phyloP scores from a whole-genome alignment of 495 filamentous ascomycete genomes.

The Usnea hakonensis region DNA sequence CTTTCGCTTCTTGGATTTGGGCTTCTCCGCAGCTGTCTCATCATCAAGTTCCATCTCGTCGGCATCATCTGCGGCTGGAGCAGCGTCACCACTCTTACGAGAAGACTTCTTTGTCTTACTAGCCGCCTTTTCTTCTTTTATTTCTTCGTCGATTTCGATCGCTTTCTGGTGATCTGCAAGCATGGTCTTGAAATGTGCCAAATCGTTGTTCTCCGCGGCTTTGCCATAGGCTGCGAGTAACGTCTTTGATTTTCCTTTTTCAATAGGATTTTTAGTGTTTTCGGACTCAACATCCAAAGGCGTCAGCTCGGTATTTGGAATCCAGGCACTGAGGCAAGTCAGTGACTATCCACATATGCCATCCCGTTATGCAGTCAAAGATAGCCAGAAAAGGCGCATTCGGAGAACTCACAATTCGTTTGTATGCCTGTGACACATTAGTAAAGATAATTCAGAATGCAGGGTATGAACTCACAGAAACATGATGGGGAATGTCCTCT shows the following conservation, averaged over 20 bases:
- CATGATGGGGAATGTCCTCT: conserved; percentile 88
- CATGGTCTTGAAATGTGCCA: conserved; percentile 70
- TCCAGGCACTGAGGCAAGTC: conserved; percentile 59
- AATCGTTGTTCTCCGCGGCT: conserved; percentile 60
- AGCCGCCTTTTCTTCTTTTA: conserved; percentile 50
- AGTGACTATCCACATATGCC: background rate
- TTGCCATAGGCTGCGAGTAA: conserved; percentile 65
- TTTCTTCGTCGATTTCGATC: conserved; percentile 55
- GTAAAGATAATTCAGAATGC: background rate
- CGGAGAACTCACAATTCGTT: conserved; percentile 83
- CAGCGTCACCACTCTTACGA: conserved; percentile 49
- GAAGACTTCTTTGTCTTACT: conserved; percentile 43
- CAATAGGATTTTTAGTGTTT: conserved; percentile 53
- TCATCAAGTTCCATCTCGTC: conserved; percentile 65
- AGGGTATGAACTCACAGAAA: conserved; percentile 47
- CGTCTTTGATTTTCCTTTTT: conserved; percentile 66
- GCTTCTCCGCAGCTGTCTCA: conserved; percentile 43
- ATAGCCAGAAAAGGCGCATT: background rate
- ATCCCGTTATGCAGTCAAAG: background rate
- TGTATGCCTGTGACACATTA: conserved; percentile 43
- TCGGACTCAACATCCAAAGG: conserved; percentile 54
- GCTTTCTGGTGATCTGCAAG: conserved; percentile 53
- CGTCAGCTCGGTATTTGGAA: conserved; percentile 67
- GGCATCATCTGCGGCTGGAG: conserved; percentile 45
- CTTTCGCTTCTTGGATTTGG: conserved; percentile 63